These are phyloP conservation scores for Abrus precatorius DNA, from an alignment of 306 rosid species.

Conservation along the genomic window DNA sequence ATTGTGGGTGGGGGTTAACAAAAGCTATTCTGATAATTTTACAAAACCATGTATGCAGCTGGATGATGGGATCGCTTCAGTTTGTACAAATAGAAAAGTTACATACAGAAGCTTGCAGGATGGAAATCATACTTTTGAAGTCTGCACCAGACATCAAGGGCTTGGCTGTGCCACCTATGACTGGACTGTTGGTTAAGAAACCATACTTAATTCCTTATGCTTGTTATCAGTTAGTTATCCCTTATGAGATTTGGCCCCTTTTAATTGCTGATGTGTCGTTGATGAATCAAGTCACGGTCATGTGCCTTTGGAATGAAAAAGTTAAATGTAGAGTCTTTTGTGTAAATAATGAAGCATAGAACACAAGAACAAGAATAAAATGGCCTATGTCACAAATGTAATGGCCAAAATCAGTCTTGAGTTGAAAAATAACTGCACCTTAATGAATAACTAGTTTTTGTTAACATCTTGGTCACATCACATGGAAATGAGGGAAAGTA, in stretches of 20 bases:
- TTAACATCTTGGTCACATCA: too few species aligned
- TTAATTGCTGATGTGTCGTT: slow-evolving; percentile 1
- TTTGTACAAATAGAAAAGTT: slow-evolving; percentile 62
- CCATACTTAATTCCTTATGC: slow-evolving; percentile 47
- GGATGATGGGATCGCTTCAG: slow-evolving; percentile 64
- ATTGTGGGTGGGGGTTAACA: neutral
- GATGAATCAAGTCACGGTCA: slow-evolving; percentile 14
- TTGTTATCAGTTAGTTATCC: slow-evolving; percentile 13
- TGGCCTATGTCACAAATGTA: neutral
- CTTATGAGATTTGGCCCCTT: slow-evolving; percentile 11
- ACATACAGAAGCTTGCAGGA: slow-evolving; percentile 70
- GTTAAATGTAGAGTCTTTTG: slow-evolving; percentile 7
- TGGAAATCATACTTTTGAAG: slow-evolving; percentile 81
- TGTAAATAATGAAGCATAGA: slow-evolving; percentile 12
- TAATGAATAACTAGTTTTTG: too few species aligned
- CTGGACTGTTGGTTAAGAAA: slow-evolving; percentile 84
- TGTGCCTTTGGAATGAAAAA: slow-evolving; percentile 34
- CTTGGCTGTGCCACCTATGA: slow-evolving; percentile 69
- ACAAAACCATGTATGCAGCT: slow-evolving; percentile 62
- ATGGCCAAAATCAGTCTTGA: neutral
- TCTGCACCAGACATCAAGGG: slow-evolving; percentile 66
- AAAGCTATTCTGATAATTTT: slow-evolving; percentile 33
- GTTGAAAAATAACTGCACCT: slow-evolving; percentile 17
- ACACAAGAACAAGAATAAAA: neutral
- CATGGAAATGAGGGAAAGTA: slow-evolving; percentile 18